Percentiles rank a stretch among this genome's conserved stretches.
Conservation (phyloP, 2,329 filamentous ascomycete genomes). For the Monosporascus sp. region DNA sequence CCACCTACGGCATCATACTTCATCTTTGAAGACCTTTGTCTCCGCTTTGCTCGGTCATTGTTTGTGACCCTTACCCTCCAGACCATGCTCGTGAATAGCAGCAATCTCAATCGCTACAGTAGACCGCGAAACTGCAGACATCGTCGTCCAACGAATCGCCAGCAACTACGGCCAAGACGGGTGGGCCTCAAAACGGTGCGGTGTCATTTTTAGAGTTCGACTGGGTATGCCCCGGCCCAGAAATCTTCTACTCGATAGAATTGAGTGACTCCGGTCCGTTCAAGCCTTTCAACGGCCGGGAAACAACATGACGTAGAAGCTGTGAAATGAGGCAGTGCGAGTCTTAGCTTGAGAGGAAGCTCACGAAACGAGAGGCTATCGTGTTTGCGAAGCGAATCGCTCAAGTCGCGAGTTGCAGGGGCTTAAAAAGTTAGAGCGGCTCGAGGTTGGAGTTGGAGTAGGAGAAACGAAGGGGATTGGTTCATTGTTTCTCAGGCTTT, state of each 20-base stretch:
- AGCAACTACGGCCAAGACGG: slow-evolving; percentile 13
- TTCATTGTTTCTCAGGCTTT: slow-evolving; percentile 7
- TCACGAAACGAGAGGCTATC: slow-evolving; percentile 27
- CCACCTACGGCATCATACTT: slow-evolving; percentile 11
- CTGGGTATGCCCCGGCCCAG: slow-evolving; percentile 5
- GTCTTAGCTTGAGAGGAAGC: slow-evolving; percentile 19
- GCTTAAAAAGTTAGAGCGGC: slow-evolving; percentile 10
- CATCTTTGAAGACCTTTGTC: slow-evolving; percentile 16
- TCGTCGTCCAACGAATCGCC: slow-evolving; percentile 24
- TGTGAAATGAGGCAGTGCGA: slow-evolving; percentile 24
- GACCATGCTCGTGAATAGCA: slow-evolving; percentile 1
- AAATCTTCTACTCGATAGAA: slow-evolving; percentile 3
- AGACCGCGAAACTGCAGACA: not conserved
- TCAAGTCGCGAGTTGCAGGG: slow-evolving; percentile 1
- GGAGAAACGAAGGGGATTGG: slow-evolving; percentile 15
- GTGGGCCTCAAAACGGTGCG: slow-evolving; percentile 12
- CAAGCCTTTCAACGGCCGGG: not conserved
- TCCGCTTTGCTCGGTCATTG: slow-evolving; percentile 16
- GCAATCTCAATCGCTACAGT: slow-evolving; percentile 8
- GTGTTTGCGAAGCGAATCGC: slow-evolving; percentile 22
- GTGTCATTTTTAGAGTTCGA: slow-evolving; percentile 11
- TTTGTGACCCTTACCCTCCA: not conserved
- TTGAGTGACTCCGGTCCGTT: not conserved
- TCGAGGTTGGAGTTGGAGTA: slow-evolving; percentile 24
- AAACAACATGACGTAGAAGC: not conserved